phyloP scores from a whole-genome alignment of 768 basidiomycete species.

The Piloderma croceum region DNA sequence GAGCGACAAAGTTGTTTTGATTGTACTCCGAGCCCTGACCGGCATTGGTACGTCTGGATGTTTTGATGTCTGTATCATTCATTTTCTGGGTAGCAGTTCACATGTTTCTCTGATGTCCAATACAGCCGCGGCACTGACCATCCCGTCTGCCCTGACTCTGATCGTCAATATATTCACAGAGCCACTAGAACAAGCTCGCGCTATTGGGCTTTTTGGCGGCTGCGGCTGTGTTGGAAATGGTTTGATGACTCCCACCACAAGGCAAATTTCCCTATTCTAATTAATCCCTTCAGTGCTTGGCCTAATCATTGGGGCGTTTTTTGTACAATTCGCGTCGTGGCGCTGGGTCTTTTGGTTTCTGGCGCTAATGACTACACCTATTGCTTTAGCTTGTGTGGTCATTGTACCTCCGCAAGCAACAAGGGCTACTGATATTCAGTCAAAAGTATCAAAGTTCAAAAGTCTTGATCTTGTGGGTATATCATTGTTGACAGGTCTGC shows the following conservation, averaged over 20 bases:
- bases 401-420: conserved; percentile 27
- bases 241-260: background rate
- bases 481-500: conserved; percentile 31
- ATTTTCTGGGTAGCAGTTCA: no score
- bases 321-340: conserved; percentile 37
- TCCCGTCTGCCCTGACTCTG: conserved; percentile 46
- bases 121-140: conserved; percentile 42
- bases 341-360: conserved; percentile 49
- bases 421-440: conserved; percentile 2
- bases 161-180: conserved; percentile 47
- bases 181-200: conserved; percentile 40
- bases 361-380: conserved; percentile 32
- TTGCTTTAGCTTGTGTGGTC: conserved; percentile 27
- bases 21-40: conserved; percentile 46
- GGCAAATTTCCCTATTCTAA: background rate
- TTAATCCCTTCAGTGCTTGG: conserved; percentile 29
- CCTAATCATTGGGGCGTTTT: conserved; percentile 39
- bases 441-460: conserved; percentile 17
- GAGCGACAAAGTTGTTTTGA: conserved; percentile 38
- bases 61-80: background rate
- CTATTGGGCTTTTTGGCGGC: conserved; percentile 42
- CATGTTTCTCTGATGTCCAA: background rate
- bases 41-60: conserved; percentile 34
- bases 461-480: conserved; percentile 36
- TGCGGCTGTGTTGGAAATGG: conserved; percentile 44